Percentiles rank a stretch among this genome's conserved stretches.
Evolutionary conservation across 768 basidiomycete genomes (phyloP).

Genomic region (Candolleomyces aberdarensis): DNA sequence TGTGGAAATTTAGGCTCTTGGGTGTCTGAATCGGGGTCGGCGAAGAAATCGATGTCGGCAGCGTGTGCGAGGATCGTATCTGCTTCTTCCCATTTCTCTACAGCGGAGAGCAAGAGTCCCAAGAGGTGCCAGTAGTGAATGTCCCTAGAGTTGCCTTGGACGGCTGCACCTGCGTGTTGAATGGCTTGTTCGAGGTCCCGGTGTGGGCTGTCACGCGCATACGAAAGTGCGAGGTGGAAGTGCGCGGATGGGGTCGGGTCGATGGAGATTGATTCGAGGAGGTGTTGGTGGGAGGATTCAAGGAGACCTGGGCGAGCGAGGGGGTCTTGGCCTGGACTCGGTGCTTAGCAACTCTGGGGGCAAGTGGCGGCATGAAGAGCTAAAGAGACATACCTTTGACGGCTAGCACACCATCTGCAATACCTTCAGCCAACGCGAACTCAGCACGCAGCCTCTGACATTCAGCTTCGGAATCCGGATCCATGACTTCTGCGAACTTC

Average conservation of each 20-base stretch:
- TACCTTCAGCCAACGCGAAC: slow-evolving; percentile 66
- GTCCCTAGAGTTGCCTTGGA: slow-evolving; percentile 62
- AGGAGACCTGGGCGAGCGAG: slow-evolving; percentile 59
- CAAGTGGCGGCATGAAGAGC: background rate
- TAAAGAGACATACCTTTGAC: slow-evolving; percentile 49
- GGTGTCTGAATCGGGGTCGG: background rate
- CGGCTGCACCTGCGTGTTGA: slow-evolving; percentile 61
- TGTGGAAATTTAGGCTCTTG: background rate
- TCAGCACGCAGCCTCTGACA: slow-evolving; percentile 51
- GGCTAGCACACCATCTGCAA: slow-evolving; percentile 69
- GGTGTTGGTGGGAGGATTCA: slow-evolving; percentile 48
- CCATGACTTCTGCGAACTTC: slow-evolving; percentile 31
- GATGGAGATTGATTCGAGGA: slow-evolving; percentile 44
- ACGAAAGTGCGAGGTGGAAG: slow-evolving; percentile 80
- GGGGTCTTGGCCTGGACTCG: slow-evolving; percentile 57
- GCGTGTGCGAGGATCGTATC: slow-evolving; percentile 77
- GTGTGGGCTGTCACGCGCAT: slow-evolving; percentile 57
- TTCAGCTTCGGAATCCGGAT: background rate
- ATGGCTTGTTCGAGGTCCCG: slow-evolving; percentile 71
- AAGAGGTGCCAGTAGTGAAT: slow-evolving; percentile 90
- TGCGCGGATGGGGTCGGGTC: slow-evolving; percentile 55
- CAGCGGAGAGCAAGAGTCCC: slow-evolving; percentile 74
- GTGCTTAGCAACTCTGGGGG: background rate
- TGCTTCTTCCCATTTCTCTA: slow-evolving; percentile 79
- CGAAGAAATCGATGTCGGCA: slow-evolving; percentile 38